Evolutionary conservation across 73 alveolate species (phyloP).

Genomic region (Paramecium caudatum): DNA sequence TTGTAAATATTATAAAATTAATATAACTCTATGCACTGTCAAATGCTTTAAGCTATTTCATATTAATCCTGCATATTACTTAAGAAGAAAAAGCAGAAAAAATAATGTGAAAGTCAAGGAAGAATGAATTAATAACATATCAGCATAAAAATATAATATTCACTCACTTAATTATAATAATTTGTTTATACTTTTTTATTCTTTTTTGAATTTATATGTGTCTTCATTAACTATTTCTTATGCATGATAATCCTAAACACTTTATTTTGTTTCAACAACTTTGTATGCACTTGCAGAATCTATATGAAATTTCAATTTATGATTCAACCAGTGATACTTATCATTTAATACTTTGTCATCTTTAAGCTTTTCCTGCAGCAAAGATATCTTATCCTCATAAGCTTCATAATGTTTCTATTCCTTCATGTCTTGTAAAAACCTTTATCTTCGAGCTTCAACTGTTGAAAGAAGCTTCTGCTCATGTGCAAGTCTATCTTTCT

Average conservation of each 20-base stretch:
- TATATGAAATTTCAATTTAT: conserved; percentile 83
- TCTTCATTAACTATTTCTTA: not conserved
- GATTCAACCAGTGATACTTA: conserved; percentile 83
- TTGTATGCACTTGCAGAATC: conserved; percentile 87
- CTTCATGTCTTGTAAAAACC: conserved; percentile 73
- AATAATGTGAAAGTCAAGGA: not conserved
- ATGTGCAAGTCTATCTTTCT: conserved; percentile 57
- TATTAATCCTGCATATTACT: not conserved
- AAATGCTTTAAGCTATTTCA: conserved; percentile 42
- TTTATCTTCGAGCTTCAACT: conserved; percentile 71
- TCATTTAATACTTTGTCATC: conserved; percentile 72
- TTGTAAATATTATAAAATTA: not conserved
- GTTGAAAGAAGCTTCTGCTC: conserved; percentile 62
- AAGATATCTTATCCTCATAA: conserved; percentile 75
- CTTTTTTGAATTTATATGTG: not conserved
- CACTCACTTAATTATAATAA: conserved; percentile 37
- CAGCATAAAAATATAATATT: not conserved
- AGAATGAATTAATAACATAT: not conserved
- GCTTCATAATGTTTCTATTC: conserved; percentile 65
- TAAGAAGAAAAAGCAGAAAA: not conserved
- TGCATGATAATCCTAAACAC: conserved; percentile 61
- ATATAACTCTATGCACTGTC: not conserved
- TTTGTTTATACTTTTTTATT: not conserved
- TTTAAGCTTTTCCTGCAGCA: conserved; percentile 71
- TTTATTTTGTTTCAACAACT: conserved; percentile 48